Percentiles rank a stretch among this genome's conserved stretches.
These are phyloP conservation scores for Penicillium sp. DNA, from an alignment of 2,329 filamentous ascomycete genomes.

Conservation along the genomic window DNA sequence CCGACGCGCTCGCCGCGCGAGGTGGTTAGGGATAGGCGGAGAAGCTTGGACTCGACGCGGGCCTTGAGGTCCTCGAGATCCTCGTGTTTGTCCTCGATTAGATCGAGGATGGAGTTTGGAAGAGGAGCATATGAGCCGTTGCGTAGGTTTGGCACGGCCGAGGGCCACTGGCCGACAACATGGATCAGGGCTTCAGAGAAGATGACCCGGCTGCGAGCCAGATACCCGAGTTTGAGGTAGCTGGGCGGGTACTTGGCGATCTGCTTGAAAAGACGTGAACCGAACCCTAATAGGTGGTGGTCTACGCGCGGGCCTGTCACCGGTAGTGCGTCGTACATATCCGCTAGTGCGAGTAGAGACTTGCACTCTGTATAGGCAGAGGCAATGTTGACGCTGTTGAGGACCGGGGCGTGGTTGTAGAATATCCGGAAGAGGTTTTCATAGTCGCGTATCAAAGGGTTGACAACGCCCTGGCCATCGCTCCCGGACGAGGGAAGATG, in stretches of 20 bases:
- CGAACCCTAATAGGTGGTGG: constrained; percentile 90
- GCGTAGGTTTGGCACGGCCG: constrained; percentile 73
- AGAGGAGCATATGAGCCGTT: constrained; percentile 54
- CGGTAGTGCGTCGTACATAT: constrained; percentile 86
- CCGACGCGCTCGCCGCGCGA: constrained; percentile 77
- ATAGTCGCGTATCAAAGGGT: constrained; percentile 84
- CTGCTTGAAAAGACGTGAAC: constrained; percentile 88
- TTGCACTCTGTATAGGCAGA: constrained; percentile 94
- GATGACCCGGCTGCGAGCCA: constrained; percentile 78
- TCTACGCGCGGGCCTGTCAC: constrained; percentile 89
- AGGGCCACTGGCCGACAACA: constrained; percentile 91
- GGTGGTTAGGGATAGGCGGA: constrained; percentile 75
- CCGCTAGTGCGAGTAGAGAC: constrained; percentile 79
- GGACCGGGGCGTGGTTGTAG: constrained; percentile 82
- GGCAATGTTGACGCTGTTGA: constrained; percentile 85
- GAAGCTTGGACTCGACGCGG: constrained; percentile 76
- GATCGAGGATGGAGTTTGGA: constrained; percentile 73
- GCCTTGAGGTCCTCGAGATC: constrained; percentile 81
- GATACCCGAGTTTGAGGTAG: constrained; percentile 84
- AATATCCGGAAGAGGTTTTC: constrained; percentile 94
- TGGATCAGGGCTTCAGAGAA: constrained; percentile 88
- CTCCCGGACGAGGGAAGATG: constrained; percentile 49
- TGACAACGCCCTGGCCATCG: constrained; percentile 58
- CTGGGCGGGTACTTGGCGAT: constrained; percentile 94
- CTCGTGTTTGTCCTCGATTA: constrained; percentile 93